Evolutionary conservation across 352 stramenopile genomes (phyloP), one percentile per base, ranked within the genome.

Genomic region (Phytophthora hibernalis): DNA sequence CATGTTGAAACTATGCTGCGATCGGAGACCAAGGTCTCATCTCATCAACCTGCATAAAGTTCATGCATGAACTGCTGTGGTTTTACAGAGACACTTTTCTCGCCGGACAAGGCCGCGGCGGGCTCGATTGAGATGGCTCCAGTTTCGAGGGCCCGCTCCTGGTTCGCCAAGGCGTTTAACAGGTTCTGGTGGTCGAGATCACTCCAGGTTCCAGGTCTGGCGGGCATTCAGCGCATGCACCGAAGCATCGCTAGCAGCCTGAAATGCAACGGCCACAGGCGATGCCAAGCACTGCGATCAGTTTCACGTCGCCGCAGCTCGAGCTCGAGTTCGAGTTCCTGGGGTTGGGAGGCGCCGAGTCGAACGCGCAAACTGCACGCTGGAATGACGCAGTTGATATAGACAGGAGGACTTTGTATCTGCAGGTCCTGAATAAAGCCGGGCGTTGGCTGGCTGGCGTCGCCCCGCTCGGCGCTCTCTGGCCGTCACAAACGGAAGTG

Each of bases 361-460:
- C 18, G 35, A 53, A 22, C 53, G n/a, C n/a, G n/a, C n/a, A n/a
- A n/a, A n/a, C n/a, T n/a, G 50, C 54, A 95, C 96, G 85, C 21
- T 98, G 97, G 38, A 33, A 61, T 71, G 63, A 63, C 62, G 62
- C 62, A 51, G 22, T 24, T 37, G 35, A 20, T 59, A 72, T 63
- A 72, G 56, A 72, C 64, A 72, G 56, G 57, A 71, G 64, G 35
- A 98, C 75, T 97, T 95, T 76, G 31, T 38, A 38, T 38, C 31
- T 83, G 97, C 65, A 78, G 96, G 35, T 85, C 98, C 31, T 70
- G 85, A 64, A 74, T 92, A 59, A 76, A 78, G 68, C 82, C 90
- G 61, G 98, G 93, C 60, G 79, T 47, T 91, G 93, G 62, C 89
- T 99, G 33, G 90, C 97, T 15, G 96, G 26, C 26, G 26, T 7